phyloP scores from a whole-genome alignment of 768 basidiomycete genomes.

The Phanerodontia chrysosporium region DNA sequence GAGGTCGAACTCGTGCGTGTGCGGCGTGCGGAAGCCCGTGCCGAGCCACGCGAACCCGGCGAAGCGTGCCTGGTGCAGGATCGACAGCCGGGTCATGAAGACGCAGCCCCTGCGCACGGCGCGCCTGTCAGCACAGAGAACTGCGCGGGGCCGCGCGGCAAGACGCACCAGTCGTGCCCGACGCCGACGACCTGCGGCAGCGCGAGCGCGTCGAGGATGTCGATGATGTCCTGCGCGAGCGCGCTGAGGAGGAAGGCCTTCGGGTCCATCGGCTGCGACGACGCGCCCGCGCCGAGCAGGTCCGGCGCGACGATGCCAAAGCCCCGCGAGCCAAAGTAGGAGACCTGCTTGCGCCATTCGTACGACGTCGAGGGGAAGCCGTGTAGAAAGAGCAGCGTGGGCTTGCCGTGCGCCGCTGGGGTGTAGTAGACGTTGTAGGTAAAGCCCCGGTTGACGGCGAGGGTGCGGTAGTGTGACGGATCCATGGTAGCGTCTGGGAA shows the following conservation, averaged over 20 bases:
- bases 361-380: conserved; percentile 39
- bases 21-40: conserved; percentile 32
- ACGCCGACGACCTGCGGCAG: conserved; percentile 27
- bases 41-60: conserved; percentile 36
- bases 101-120: conserved; percentile 4
- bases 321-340: conserved; percentile 34
- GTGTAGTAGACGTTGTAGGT: conserved; percentile 32
- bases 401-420: conserved; percentile 23
- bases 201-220: conserved; percentile 28
- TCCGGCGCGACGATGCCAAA: conserved; percentile 45
- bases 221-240: conserved; percentile 29
- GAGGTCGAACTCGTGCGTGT: conserved; percentile 12
- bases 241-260: conserved; percentile 22
- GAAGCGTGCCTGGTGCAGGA: conserved; percentile 35
- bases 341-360: conserved; percentile 40
- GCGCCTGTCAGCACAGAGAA: not conserved
- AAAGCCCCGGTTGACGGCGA: conserved; percentile 27
- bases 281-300: conserved; percentile 44
- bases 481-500: no score
- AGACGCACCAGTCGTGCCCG: conserved; percentile 30
- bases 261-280: conserved; percentile 35
- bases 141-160: conserved; percentile 6
- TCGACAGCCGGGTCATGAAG: conserved; percentile 26
- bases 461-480: conserved; percentile 28
- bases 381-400: conserved; percentile 40